A percentile compares a stretch with the other conserved stretches of the same genome.
Evolutionary conservation across 2,329 filamentous ascomycete species (phyloP).

Genomic region (Aspergillus aculeatus): DNA sequence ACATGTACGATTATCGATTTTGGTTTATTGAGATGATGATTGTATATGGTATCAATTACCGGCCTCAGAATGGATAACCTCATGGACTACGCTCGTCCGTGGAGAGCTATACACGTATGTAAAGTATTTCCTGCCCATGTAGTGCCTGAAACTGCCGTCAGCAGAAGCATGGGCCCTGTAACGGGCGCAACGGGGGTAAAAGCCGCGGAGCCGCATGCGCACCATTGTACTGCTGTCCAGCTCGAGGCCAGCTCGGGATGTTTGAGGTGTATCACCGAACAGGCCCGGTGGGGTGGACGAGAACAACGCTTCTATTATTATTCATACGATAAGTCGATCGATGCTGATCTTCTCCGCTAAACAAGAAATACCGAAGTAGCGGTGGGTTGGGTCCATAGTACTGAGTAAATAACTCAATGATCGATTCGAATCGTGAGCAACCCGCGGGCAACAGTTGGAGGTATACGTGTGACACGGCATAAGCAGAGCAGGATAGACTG

Average conservation of each 20-base stretch:
- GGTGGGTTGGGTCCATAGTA: not conserved
- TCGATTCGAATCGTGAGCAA: not conserved
- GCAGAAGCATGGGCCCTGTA: too few relatives aligned
- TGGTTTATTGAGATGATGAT: not conserved
- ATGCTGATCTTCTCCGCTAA: not conserved
- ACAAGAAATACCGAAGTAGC: not conserved
- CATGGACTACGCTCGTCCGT: not conserved
- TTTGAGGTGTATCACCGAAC: not conserved
- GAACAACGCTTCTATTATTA: not conserved
- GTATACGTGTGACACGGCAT: not conserved
- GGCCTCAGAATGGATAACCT: not conserved
- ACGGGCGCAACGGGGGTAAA: not conserved
- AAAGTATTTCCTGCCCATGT: too few relatives aligned
- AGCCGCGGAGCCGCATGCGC: too few relatives aligned
- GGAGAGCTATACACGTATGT: not conserved
- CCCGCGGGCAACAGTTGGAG: not conserved
- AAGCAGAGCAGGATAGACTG: not conserved
- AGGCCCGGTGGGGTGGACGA: not conserved
- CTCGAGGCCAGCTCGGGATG: too few relatives aligned
- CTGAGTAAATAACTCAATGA: not conserved
- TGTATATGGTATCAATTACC: not conserved
- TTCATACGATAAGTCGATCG: not conserved
- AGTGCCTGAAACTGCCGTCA: not conserved
- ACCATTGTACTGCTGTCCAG: too few relatives aligned
- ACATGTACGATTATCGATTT: conserved; percentile 21